Percentiles rank a stretch among this genome's conserved stretches.
phyloP scores from a whole-genome alignment of 208 protist genomes.

The Spongospora subterranea region DNA sequence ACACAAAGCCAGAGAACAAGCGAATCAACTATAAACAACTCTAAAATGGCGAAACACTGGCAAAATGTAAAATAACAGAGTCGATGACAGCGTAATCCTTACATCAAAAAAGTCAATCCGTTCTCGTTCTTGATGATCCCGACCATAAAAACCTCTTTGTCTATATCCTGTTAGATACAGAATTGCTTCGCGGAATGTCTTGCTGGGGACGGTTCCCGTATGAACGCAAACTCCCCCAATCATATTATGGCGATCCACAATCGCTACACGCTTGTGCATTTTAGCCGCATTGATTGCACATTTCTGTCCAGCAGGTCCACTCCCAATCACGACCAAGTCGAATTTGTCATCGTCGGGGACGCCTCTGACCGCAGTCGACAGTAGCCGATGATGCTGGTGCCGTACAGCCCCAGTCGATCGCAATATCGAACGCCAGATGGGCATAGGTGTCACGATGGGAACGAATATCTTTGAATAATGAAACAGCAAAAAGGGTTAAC shows the following conservation, averaged over 20 bases:
- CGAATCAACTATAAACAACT: too few species aligned
- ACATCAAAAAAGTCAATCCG: constrained; percentile 19
- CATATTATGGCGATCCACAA: background rate
- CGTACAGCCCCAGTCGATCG: background rate
- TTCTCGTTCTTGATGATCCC: constrained; percentile 44
- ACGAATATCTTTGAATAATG: too few species aligned
- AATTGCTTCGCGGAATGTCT: constrained; percentile 44
- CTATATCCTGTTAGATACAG: constrained; percentile 54
- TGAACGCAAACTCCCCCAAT: constrained; percentile 48
- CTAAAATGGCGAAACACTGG: too few species aligned
- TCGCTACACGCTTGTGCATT: constrained; percentile 32
- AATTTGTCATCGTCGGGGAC: background rate
- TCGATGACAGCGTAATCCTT: too few species aligned
- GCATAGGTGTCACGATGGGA: too few species aligned
- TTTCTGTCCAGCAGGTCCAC: constrained; percentile 36
- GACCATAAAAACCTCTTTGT: constrained; percentile 33
- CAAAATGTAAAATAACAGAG: too few species aligned
- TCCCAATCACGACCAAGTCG: constrained; percentile 54
- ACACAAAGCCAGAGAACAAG: too few species aligned
- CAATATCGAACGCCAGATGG: too few species aligned
- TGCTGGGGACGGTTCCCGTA: constrained; percentile 27
- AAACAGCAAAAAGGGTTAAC: too few species aligned
- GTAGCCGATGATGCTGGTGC: background rate
- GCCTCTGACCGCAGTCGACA: background rate
- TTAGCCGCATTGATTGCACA: constrained; percentile 43